A percentile compares a stretch with the other conserved stretches of the same genome.
Conservation (phyloP, 768 basidiomycete genomes). For the Pholiota microspora region DNA sequence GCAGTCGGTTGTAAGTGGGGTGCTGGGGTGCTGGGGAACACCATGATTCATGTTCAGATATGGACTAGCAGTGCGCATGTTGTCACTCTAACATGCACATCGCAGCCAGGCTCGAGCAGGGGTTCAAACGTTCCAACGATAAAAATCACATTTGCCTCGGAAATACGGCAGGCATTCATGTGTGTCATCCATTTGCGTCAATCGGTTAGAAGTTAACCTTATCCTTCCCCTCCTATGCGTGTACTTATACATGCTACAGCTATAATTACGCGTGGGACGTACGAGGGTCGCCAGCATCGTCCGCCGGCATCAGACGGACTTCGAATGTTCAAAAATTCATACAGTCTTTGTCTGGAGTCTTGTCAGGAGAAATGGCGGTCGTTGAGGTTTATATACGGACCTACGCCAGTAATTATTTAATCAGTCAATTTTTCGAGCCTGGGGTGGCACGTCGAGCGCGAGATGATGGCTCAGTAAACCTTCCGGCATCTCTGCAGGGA, state of each 20-base stretch:
- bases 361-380: no score
- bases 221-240: neutral
- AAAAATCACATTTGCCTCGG: no score
- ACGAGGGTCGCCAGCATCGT: neutral
- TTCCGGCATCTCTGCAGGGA: constrained; percentile 30
- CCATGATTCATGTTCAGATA: no score
- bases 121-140: no score
- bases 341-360: neutral
- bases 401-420: no score
- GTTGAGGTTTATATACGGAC: no score
- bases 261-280: neutral
- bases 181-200: neutral
- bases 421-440: no score
- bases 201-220: constrained; percentile 11
- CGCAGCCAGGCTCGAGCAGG: no score
- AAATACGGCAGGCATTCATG: neutral
- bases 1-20: no score
- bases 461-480: constrained; percentile 4
- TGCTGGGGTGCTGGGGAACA: no score
- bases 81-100: neutral
- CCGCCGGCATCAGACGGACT: neutral
- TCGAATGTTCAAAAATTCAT: neutral
- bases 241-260: neutral
- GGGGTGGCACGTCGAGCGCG: no score
- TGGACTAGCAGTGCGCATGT: neutral